Percentiles rank a stretch among this genome's conserved stretches.
Evolutionary conservation across 208 protist genomes (phyloP).

Genomic region (Tritrichomonas musculus): DNA sequence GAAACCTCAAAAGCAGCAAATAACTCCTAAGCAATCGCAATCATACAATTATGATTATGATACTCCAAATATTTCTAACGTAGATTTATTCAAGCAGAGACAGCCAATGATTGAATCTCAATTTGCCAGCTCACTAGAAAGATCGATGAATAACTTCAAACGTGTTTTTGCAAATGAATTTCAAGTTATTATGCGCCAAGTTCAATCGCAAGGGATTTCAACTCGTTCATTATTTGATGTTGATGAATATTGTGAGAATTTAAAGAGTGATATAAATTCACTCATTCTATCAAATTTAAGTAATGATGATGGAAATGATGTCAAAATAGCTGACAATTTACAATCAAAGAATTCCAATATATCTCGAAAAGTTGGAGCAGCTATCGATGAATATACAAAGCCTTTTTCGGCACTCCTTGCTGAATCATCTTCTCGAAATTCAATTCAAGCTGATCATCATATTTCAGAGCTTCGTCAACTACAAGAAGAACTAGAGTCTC

Average conservation of each 20-base stretch:
- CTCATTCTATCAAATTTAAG: background rate
- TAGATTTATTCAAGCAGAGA: background rate
- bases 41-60: background rate
- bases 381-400: slow-evolving; percentile 15
- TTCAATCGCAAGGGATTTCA: background rate
- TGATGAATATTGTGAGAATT: background rate
- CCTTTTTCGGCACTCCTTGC: background rate
- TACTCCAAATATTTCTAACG: background rate
- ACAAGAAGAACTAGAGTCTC: background rate
- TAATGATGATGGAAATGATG: background rate
- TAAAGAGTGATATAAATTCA: background rate
- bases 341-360: background rate
- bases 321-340: no score
- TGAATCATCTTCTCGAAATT: background rate
- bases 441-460: background rate
- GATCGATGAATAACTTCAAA: background rate
- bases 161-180: background rate
- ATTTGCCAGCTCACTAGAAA: background rate
- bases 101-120: background rate
- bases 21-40: background rate
- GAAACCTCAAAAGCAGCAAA: background rate
- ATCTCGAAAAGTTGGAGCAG: background rate
- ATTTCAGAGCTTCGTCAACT: background rate
- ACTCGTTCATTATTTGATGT: background rate
- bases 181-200: background rate